Conservation (phyloP, 352 stramenopile species). For the Phytophthora pluvialis region DNA sequence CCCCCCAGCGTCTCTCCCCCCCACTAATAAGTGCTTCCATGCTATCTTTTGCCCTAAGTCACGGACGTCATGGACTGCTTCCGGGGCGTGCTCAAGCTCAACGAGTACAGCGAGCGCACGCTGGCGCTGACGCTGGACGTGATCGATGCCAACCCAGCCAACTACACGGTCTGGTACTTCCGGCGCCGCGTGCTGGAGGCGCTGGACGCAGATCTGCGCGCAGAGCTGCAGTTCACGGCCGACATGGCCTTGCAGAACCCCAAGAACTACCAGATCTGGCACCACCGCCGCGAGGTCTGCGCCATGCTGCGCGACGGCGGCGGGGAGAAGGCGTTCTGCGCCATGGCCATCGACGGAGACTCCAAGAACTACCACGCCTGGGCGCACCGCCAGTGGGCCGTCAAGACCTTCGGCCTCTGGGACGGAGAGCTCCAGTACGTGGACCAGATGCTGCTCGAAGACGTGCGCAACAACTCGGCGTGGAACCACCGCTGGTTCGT, state of each 20-base stretch:
- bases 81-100: conserved; percentile 89
- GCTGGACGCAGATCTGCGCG: conserved; percentile 68
- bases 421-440: conserved; percentile 93
- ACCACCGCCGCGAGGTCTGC: conserved; percentile 96
- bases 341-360: conserved; percentile 93
- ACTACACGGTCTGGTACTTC: conserved; percentile 99
- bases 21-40: conserved; percentile 8
- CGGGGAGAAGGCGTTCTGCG: conserved; percentile 93
- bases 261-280: conserved; percentile 99
- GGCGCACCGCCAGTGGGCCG: conserved; percentile 96
- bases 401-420: conserved; percentile 91
- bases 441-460: conserved; percentile 87
- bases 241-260: conserved; percentile 93
- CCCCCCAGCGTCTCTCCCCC: not conserved
- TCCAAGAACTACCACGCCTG: conserved; percentile 99
- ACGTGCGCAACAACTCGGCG: conserved; percentile 97
- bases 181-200: conserved; percentile 90
- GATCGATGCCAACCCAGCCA: conserved; percentile 96
- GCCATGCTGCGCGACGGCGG: conserved; percentile 78
- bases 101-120: conserved; percentile 92
- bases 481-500: conserved; percentile 92
- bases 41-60: conserved; percentile 46
- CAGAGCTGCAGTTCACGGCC: conserved; percentile 78
- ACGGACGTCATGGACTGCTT: conserved; percentile 95
- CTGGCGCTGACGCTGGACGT: conserved; percentile 93